Conservation (phyloP, 202 grass and related monocot genomes). For the Miscanthus sacchariflorus region DNA sequence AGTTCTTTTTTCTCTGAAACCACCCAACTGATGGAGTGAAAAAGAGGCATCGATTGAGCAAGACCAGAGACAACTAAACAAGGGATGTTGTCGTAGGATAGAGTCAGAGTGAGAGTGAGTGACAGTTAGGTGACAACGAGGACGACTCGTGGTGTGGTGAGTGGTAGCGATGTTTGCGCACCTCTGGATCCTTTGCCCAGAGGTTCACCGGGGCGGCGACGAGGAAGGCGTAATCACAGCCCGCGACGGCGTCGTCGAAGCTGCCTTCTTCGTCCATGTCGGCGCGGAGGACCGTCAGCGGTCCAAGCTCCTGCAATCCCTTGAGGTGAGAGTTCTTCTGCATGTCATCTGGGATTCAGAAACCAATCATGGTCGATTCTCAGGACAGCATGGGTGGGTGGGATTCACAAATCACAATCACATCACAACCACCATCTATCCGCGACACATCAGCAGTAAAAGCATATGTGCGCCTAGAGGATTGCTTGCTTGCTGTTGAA, state of each 20-base stretch:
- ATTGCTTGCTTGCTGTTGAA: too few relatives aligned
- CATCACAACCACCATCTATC: too few relatives aligned
- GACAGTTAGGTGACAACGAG: neutral
- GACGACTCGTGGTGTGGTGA: too few relatives aligned
- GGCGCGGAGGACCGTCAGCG: conserved; percentile 49
- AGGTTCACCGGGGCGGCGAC: conserved; percentile 75
- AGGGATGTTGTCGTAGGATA: too few relatives aligned
- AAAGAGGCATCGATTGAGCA: too few relatives aligned
- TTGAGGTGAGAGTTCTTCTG: conserved; percentile 57
- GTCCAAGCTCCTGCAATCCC: conserved; percentile 52
- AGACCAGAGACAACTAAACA: too few relatives aligned
- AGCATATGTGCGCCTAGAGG: too few relatives aligned
- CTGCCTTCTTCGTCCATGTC: conserved; percentile 66
- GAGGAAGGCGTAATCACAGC: conserved; percentile 73
- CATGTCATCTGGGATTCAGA: conserved; percentile 50
- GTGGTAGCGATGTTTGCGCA: neutral
- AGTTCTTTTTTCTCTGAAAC: neutral
- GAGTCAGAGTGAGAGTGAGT: too few relatives aligned
- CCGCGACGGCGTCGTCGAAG: conserved; percentile 62
- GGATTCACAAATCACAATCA: too few relatives aligned
- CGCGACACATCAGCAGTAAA: too few relatives aligned
- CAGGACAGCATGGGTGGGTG: too few relatives aligned
- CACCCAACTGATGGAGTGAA: too few relatives aligned
- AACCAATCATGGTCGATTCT: neutral
- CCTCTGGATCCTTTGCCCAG: conserved; percentile 50